Percentiles rank a stretch among this genome's conserved stretches.
phyloP scores from a whole-genome alignment of 768 basidiomycete genomes.

The Phaffia australis region DNA sequence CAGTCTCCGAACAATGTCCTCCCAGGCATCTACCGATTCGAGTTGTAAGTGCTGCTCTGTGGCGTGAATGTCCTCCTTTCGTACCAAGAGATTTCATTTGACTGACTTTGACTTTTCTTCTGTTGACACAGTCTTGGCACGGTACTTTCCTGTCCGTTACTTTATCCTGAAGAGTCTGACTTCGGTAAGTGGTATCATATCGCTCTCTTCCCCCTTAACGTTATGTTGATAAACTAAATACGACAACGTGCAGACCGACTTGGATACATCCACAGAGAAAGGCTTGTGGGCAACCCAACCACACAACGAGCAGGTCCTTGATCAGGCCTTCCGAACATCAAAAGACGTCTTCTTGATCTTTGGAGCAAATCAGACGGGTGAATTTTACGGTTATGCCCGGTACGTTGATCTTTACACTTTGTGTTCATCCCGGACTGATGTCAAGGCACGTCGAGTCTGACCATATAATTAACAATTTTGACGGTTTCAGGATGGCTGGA shows the following conservation, averaged over 20 bases:
- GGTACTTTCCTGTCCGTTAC: conserved; percentile 73
- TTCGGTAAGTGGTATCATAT: not conserved
- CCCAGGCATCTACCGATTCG: conserved; percentile 71
- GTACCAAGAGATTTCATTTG: not conserved
- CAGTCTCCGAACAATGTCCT: conserved; percentile 33
- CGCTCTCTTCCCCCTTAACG: not conserved
- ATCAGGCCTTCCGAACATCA: conserved; percentile 86
- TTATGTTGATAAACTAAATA: not conserved
- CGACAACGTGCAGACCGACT: conserved; percentile 30
- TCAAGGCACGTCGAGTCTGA: not conserved
- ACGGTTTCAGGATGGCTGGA: conserved; percentile 53
- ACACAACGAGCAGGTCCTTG: conserved; percentile 63
- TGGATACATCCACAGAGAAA: conserved; percentile 45
- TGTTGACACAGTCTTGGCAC: conserved; percentile 43
- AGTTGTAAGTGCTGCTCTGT: conserved; percentile 38
- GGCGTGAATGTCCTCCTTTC: not conserved
- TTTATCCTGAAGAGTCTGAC: conserved; percentile 50
- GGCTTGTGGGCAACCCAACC: conserved; percentile 85
- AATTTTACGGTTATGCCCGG: conserved; percentile 87
- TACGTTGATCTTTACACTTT: conserved; percentile 1
- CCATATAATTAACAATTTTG: not conserved
- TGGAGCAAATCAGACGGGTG: conserved; percentile 75
- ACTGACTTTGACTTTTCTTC: not conserved
- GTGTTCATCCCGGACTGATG: not conserved
- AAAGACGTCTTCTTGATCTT: conserved; percentile 81